phyloP scores from a whole-genome alignment of 192 early-diverging fungal species.

The Entrophospora sp. region DNA sequence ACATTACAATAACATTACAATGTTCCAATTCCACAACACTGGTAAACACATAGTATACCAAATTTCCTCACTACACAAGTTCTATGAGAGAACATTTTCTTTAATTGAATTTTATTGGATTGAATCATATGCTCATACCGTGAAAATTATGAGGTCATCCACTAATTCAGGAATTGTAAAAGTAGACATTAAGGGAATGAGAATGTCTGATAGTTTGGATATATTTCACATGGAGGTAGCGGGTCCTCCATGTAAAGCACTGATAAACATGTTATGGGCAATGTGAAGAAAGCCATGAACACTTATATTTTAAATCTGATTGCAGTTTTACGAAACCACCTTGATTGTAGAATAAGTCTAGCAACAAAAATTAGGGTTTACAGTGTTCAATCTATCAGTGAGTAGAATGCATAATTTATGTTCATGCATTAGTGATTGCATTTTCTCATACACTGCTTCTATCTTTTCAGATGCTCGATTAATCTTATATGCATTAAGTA shows the following conservation, averaged over 20 bases:
- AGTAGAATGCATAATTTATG: conserved; percentile 9
- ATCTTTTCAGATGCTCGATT: not conserved
- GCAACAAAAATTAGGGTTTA: conserved; percentile 8
- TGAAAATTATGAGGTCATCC: conserved; percentile 18
- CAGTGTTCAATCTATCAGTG: not conserved
- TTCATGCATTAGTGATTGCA: not conserved
- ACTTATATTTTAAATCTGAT: conserved; percentile 12
- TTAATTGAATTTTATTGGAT: conserved; percentile 20
- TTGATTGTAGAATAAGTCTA: conserved; percentile 16
- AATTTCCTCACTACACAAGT: conserved; percentile 12
- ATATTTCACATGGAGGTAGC: conserved; percentile 9
- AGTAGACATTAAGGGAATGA: conserved; percentile 3
- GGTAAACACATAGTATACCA: conserved; percentile 15
- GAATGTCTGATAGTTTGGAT: not conserved
- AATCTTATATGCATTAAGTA: conserved; percentile 11
- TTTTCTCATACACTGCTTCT: conserved; percentile 3
- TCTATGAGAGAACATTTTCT: conserved; percentile 16
- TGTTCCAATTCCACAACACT: not conserved
- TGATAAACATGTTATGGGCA: conserved; percentile 4
- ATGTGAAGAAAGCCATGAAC: conserved; percentile 4
- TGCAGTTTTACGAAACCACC: conserved; percentile 7
- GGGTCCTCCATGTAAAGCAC: not conserved
- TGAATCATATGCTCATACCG: conserved; percentile 2
- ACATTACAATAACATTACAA: not conserved
- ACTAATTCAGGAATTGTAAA: conserved; percentile 2